These are phyloP conservation scores for Paecilomyces formosus DNA, from an alignment of 2,329 filamentous ascomycete genomes.

Conservation along the genomic window DNA sequence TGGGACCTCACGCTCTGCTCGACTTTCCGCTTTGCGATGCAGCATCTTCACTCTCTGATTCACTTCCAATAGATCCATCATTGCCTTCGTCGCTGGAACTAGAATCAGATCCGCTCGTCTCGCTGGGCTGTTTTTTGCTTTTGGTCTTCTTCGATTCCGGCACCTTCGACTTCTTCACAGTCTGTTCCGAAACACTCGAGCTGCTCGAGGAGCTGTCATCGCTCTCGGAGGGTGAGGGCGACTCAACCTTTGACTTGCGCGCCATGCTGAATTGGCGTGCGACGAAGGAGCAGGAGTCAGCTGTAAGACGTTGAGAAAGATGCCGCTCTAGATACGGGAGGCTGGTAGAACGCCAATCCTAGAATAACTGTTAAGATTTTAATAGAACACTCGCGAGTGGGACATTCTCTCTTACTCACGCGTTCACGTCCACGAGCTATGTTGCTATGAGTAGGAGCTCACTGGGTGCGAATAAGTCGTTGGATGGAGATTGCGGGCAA, in stretches of 20 bases:
- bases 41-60: constrained; percentile 12
- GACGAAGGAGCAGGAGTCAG: not conserved
- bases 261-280: constrained; percentile 14
- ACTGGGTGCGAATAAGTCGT: constrained; percentile 12
- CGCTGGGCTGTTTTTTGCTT: not conserved
- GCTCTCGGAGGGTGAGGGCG: constrained; percentile 9
- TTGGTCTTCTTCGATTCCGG: constrained; percentile 6
- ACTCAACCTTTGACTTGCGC: constrained; percentile 15
- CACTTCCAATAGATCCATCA: constrained; percentile 13
- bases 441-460: not conserved
- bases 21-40: constrained; percentile 7
- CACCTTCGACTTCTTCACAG: constrained; percentile 12
- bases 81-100: constrained; percentile 12
- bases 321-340: not conserved
- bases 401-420: not conserved
- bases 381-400: not conserved
- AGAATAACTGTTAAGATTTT: not conserved
- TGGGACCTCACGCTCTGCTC: not conserved
- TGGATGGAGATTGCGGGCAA: constrained; percentile 5
- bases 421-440: not conserved
- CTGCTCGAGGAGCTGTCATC: constrained; percentile 17
- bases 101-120: constrained; percentile 12
- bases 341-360: not conserved
- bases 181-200: constrained; percentile 18
- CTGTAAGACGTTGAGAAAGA: too few relatives aligned